These are phyloP conservation scores for Elsinoe arachidis DNA, from an alignment of 2,329 filamentous ascomycete genomes.

Conservation along the genomic window DNA sequence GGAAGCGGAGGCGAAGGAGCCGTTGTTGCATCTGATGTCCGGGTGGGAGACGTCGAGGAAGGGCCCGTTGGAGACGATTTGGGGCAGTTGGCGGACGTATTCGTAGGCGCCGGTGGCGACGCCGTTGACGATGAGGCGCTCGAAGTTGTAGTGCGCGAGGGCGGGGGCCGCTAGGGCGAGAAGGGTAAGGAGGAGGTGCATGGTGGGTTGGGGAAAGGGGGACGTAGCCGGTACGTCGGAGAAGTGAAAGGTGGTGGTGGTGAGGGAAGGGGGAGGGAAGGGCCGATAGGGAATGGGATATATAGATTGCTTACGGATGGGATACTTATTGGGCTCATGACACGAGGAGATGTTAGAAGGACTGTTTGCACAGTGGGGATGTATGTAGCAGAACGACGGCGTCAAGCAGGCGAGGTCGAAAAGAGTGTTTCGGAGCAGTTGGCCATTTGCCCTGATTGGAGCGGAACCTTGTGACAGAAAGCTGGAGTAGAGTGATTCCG, in stretches of 20 bases:
- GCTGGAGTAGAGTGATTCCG: neutral
- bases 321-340: neutral
- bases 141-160: conserved; percentile 30
- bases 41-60: neutral
- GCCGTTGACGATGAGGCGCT: conserved; percentile 36
- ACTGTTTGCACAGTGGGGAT: neutral
- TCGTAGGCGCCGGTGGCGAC: conserved; percentile 32
- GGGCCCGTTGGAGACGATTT: conserved; percentile 29
- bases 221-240: neutral
- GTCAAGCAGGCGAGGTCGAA: neutral
- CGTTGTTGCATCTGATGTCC: conserved; percentile 19
- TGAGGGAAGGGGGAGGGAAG: neutral
- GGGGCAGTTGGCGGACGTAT: conserved; percentile 38
- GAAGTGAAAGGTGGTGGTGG: neutral
- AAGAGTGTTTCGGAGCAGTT: neutral
- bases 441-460: neutral
- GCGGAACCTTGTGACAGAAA: neutral
- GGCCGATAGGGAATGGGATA: too few species aligned
- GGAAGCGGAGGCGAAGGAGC: conserved; percentile 23
- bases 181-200: conserved; percentile 6
- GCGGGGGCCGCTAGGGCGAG: conserved; percentile 9
- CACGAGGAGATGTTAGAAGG: neutral
- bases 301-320: neutral
- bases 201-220: neutral
- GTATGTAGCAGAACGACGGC: neutral